Percentiles rank a stretch among this genome's conserved stretches.
These are phyloP conservation scores for Isatis tinctoria DNA, from an alignment of 345 rosid genomes.

Conservation along the genomic window DNA sequence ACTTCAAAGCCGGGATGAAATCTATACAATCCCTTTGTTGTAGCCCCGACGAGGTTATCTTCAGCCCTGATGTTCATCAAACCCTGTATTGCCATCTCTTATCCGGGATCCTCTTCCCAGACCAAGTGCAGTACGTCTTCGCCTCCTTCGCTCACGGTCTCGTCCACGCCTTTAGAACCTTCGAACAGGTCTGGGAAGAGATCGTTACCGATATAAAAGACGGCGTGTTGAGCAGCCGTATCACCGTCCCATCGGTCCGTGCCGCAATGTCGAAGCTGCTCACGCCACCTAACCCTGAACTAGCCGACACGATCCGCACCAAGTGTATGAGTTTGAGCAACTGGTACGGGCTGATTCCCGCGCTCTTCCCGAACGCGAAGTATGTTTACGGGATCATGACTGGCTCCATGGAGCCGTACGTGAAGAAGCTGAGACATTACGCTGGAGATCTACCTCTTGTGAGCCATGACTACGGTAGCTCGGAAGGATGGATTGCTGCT, in stretches of 20 bases:
- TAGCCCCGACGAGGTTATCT: conserved; percentile 93
- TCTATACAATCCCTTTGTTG: conserved; percentile 59
- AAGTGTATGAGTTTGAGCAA: conserved; percentile 72
- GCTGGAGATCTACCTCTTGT: conserved; percentile 73
- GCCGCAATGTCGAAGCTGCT: conserved; percentile 70
- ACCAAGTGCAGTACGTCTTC: conserved; percentile 63
- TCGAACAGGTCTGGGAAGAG: conserved; percentile 84
- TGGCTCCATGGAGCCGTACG: conserved; percentile 91
- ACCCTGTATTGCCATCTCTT: conserved; percentile 93
- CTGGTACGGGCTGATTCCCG: conserved; percentile 88
- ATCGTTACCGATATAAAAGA: conserved; percentile 54
- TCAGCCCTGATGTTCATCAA: conserved; percentile 84
- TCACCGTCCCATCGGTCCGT: conserved; percentile 57
- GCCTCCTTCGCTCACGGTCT: conserved; percentile 87
- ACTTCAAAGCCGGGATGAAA: conserved; percentile 58
- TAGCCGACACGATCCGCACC: conserved; percentile 52
- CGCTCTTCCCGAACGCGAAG: conserved; percentile 79
- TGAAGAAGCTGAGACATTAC: conserved; percentile 78
- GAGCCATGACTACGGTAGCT: conserved; percentile 89
- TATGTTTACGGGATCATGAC: conserved; percentile 98
- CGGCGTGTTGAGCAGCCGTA: conserved; percentile 53
- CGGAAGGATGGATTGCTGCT: conserved; percentile 97
- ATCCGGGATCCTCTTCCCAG: conserved; percentile 69
- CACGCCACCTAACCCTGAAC: conserved; percentile 57
- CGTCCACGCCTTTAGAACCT: conserved; percentile 72